These are phyloP conservation scores for Paecilomyces sp. DNA, from an alignment of 2,329 filamentous ascomycete species.

Conservation along the genomic window DNA sequence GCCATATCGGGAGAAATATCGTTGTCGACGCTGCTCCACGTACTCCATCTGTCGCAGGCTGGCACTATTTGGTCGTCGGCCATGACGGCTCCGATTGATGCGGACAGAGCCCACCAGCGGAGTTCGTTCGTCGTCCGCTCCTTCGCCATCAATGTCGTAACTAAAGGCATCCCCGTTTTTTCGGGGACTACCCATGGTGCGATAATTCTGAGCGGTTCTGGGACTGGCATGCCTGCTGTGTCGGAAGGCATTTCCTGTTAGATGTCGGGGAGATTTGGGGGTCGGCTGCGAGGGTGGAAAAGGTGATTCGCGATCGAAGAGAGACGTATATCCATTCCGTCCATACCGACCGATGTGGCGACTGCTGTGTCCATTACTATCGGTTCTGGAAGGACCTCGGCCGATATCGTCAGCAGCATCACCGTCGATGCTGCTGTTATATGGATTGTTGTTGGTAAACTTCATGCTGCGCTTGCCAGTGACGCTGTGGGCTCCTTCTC, in stretches of 20 bases:
- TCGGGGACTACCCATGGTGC: constrained; percentile 39
- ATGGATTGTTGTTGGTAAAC: constrained; percentile 68
- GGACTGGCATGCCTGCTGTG: constrained; percentile 66
- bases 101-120: constrained; percentile 63
- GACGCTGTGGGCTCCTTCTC: constrained; percentile 58
- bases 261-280: constrained; percentile 54
- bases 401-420: constrained; percentile 61
- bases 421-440: constrained; percentile 55
- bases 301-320: constrained; percentile 71
- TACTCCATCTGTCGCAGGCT: constrained; percentile 67
- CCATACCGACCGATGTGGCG: constrained; percentile 75
- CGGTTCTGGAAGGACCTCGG: constrained; percentile 55
- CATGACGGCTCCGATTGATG: constrained; percentile 51
- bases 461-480: constrained; percentile 91
- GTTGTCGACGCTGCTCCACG: constrained; percentile 57
- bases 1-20: constrained; percentile 68
- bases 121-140: constrained; percentile 80
- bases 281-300: constrained; percentile 57
- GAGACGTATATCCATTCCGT: constrained; percentile 61
- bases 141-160: constrained; percentile 77
- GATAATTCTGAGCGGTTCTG: constrained; percentile 46
- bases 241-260: constrained; percentile 47
- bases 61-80: constrained; percentile 47
- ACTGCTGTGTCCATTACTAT: constrained; percentile 51
- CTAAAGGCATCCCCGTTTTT: constrained; percentile 57